Evolutionary conservation across 768 basidiomycete species (phyloP), one percentile per base, ranked within the genome.

Genomic region (Boletus sensibilis): DNA sequence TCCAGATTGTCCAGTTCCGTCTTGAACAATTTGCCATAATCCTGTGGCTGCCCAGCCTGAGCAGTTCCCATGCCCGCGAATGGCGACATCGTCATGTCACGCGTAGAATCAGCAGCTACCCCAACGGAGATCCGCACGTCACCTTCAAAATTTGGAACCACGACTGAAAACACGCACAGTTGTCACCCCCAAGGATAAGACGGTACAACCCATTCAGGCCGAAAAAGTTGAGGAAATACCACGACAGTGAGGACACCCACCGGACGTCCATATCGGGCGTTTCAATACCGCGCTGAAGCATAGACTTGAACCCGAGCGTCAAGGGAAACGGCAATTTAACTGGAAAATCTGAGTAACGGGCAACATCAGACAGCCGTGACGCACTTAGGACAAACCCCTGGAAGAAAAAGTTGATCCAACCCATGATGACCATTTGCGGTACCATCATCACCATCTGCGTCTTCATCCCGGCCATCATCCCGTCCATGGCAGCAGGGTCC

Each of bases 371-470:
- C 41, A 21, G 37, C 3, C 1, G 51, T 43, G 37, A 85, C 95
- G 72, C 70, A 98, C 96, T 98, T 55, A 98, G 81, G 56, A 99
- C 91, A 70, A 98, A 98, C 29, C 97, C 97, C 67, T 96, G 90
- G 77, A 98, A 99, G 85, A 99, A 99, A 73, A 95, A 94, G 73
- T 94, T 98, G 75, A 99, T 98, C 92, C 96, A 98, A 50, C 94
- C 95, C 96, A 98, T 98, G 63, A 98, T 93, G 57, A 97, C 81
- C 90, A 98, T 98, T 74, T 98, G 91, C 18, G 91, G 92, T 14
- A 96, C 90, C 91, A 98, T 98, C 91, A 97, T 95, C 47, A 98
- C 94, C 82, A 92, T 93, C 74, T 99, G 97, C 20, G 96, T 98
- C 79, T 98, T 98, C 88, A 99, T 91, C 35, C 92, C 92, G 12